Evolutionary conservation across 768 basidiomycete species (phyloP), one percentile per base, ranked within the genome.

Genomic region (Mycena capillaripes): DNA sequence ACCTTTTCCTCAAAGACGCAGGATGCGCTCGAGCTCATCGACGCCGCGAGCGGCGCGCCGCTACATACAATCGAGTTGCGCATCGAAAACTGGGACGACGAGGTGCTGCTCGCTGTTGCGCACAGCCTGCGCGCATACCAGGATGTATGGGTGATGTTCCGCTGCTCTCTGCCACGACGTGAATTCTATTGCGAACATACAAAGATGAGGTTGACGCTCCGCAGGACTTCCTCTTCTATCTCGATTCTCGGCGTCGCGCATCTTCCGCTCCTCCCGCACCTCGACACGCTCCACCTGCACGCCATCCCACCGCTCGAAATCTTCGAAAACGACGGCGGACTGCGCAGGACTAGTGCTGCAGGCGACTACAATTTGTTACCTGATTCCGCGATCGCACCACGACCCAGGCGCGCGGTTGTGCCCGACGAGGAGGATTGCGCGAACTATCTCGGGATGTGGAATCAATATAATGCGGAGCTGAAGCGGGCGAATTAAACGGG

Each of bases 41-140:
- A 55, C 17, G n/a, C 10, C 0, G 14, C 30, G 5, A 44, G 16
- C 23, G n/a, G 10, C 12, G 25, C 11, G 17, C 25, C 48, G 1
- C 32, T 69, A 10, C 52, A 21, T 34, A 10, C 19, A 5, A 6
- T 69, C n/a, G 38, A 55, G 17, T 30, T 69, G 1, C 5, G 23
- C 29, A 19, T 69, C 0, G 6, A 9, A 0, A 40, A 46, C 7
- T 69, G 68, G 68, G 68, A 69, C 46, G 68, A 69, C 50, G 68
- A 69, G 60, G 29, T 69, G 12, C 17, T 56, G n/a, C 42, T 53
- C 30, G 60, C 59, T 2, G n/a, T 69, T 38, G 32, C 34, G 7
- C 60, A 63, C 19, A 19, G 60, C 7, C 42, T 69, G 12, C 53
- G 10, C 19, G 38, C 48, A 3, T 69, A 60, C n/a, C 52, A 36